These are phyloP conservation scores for Curvularia sp. DNA, from an alignment of 2,329 filamentous ascomycete species.

Conservation along the genomic window DNA sequence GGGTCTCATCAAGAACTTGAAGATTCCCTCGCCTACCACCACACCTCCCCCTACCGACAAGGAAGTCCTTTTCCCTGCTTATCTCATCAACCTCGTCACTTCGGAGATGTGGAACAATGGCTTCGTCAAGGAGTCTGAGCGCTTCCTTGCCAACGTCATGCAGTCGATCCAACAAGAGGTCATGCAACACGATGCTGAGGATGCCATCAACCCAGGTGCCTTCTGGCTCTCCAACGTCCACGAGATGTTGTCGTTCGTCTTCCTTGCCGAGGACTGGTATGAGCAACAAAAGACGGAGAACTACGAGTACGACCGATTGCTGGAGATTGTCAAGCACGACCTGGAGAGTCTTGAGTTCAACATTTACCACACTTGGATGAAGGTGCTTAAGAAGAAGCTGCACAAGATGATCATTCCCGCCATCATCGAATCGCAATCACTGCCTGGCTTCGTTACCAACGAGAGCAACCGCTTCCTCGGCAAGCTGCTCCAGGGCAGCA, in stretches of 20 bases:
- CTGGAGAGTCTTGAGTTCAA: constrained; percentile 98
- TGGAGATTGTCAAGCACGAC: constrained; percentile 99
- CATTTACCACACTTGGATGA: constrained; percentile 99
- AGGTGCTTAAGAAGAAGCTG: constrained; percentile 98
- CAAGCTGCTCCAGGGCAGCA: constrained; percentile 91
- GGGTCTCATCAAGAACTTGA: constrained; percentile 93
- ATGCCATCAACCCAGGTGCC: constrained; percentile 93
- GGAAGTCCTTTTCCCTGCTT: constrained; percentile 97
- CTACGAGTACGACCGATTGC: constrained; percentile 94
- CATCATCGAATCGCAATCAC: constrained; percentile 97
- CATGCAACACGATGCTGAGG: constrained; percentile 97
- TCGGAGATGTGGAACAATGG: constrained; percentile 99
- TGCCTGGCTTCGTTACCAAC: constrained; percentile 97
- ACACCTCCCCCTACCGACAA: constrained; percentile 94
- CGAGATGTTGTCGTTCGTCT: constrained; percentile 99
- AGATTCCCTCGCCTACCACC: constrained; percentile 88
- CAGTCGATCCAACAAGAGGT: constrained; percentile 99
- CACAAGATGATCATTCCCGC: constrained; percentile 99
- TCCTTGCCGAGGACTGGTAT: constrained; percentile 99
- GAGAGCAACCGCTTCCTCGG: constrained; percentile 98
- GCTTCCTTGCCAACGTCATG: constrained; percentile 99
- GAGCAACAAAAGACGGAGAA: constrained; percentile 99
- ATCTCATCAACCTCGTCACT: constrained; percentile 97
- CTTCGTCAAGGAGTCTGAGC: constrained; percentile 98
- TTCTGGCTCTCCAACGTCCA: constrained; percentile 99